phyloP scores from a whole-genome alignment of 2,329 filamentous ascomycete genomes.

The Verticillium longisporum region DNA sequence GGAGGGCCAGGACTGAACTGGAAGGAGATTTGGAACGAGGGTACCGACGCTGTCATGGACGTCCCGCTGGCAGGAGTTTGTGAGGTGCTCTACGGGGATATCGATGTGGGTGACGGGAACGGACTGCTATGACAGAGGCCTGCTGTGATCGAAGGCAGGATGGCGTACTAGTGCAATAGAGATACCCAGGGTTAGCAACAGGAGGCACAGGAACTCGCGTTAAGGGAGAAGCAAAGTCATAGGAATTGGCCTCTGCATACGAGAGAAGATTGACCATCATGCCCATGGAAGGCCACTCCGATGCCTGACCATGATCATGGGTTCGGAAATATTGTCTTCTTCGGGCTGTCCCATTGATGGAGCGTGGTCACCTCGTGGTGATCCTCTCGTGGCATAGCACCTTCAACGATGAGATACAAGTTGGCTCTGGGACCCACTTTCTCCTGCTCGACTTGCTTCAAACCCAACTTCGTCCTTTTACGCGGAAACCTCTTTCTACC shows the following conservation, averaged over 20 bases:
- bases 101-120: neutral
- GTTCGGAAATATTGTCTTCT: no score
- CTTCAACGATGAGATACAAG: neutral
- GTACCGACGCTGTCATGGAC: slow-evolving; percentile 96
- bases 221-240: neutral
- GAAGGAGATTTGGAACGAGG: slow-evolving; percentile 79
- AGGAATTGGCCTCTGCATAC: neutral
- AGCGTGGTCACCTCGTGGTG: no score
- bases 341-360: no score
- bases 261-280: no score
- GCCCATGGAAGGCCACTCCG: no score
- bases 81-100: slow-evolving; percentile 62
- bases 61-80: slow-evolving; percentile 92
- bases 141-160: neutral
- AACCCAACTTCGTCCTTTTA: neutral
- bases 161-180: neutral
- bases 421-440: neutral
- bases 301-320: no score
- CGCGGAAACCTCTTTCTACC: neutral
- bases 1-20: slow-evolving; percentile 51
- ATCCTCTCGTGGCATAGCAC: neutral
- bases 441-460: neutral
- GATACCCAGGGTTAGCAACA: neutral
- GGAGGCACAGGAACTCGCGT: neutral
- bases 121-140: neutral